Evolutionary conservation across 2,329 filamentous ascomycete species (phyloP), one percentile per base, ranked within the genome.

Genomic region (Exophiala bonariae): DNA sequence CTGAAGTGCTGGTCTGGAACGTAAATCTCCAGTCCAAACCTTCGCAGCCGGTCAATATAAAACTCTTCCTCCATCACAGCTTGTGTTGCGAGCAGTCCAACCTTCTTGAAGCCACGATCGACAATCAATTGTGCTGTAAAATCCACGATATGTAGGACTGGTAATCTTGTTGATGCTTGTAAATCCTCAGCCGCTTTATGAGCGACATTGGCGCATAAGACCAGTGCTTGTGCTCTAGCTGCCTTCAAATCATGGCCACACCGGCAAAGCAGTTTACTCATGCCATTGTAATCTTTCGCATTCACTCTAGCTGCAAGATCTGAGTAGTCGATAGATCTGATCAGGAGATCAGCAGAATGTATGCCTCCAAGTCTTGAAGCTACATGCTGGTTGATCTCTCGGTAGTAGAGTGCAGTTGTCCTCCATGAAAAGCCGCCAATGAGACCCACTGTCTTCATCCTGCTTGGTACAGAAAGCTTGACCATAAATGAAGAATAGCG

Each of bases 21-120:
- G 2, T 39, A 18, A 1, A 50, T 39, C 17, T 53, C 50, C 9
- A 53, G 36, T 4, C 50, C 50, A 38, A 41, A 49, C 11, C 22
- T 14, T 32, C 22, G 13, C 13, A 53, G 36, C 7, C 48, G 39
- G 2, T 11, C 32, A 3, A 11, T 41, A 44, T 47, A 48, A 28
- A 54, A 54, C 2, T 50, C 44, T 13, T 54, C 44, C 36, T 54
- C 52, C 52, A 54, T 54, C 16, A 46, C 49, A 3, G 49, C 37
- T 4, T 34, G 22, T 7, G 52, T 54, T 6, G 20, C 52, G 2
- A 54, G 28, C n/a, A 54, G 37, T 4, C 42, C 52, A 17, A 54
- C 44, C 36, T 39, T 50, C 10, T 41, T 45, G 18, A 40, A 26
- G 3, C 30, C 38, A 7, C n/a, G 8, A 7, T 31, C 19, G 7